Evolutionary conservation across 768 basidiomycete species (phyloP).

Genomic region (Holtermanniella nyarrowii): DNA sequence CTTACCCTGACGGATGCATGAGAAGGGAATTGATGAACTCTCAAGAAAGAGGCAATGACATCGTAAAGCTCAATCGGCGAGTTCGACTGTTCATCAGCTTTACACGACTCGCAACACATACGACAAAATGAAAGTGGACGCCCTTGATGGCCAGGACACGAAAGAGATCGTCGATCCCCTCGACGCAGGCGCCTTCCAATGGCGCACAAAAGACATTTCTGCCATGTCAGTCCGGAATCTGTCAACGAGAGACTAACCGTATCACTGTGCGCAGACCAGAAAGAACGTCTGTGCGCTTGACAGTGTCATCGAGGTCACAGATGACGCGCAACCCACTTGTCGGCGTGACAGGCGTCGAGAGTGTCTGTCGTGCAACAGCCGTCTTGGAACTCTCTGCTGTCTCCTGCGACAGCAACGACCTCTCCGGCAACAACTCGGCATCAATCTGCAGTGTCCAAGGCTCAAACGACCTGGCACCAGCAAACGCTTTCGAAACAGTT

Average conservation of each 20-base stretch:
- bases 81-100: slow-evolving; percentile 49
- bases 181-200: slow-evolving; percentile 63
- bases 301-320: slow-evolving; percentile 89
- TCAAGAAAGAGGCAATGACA: slow-evolving; percentile 64
- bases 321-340: slow-evolving; percentile 55
- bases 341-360: slow-evolving; percentile 8
- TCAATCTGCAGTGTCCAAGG: slow-evolving; percentile 9
- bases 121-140: slow-evolving; percentile 56
- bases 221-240: neutral
- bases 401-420: slow-evolving; percentile 2
- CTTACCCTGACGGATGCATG: slow-evolving; percentile 25
- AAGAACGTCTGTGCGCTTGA: slow-evolving; percentile 69
- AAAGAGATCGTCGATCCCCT: slow-evolving; percentile 42
- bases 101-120: slow-evolving; percentile 26
- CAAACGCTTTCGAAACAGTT: slow-evolving; percentile 52
- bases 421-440: slow-evolving; percentile 2
- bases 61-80: slow-evolving; percentile 76
- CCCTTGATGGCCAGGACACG: slow-evolving; percentile 43
- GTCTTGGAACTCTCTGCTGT: slow-evolving; percentile 9
- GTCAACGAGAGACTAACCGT: slow-evolving; percentile 36
- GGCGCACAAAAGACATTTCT: slow-evolving; percentile 82
- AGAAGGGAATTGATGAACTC: slow-evolving; percentile 40
- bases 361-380: slow-evolving; percentile 6
- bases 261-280: slow-evolving; percentile 73
- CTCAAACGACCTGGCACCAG: slow-evolving; percentile 36